Evolutionary conservation across 1,139 yeast genomes (phyloP), one percentile per base, ranked within the genome.

Genomic region (Meyerozyma carpophila): DNA sequence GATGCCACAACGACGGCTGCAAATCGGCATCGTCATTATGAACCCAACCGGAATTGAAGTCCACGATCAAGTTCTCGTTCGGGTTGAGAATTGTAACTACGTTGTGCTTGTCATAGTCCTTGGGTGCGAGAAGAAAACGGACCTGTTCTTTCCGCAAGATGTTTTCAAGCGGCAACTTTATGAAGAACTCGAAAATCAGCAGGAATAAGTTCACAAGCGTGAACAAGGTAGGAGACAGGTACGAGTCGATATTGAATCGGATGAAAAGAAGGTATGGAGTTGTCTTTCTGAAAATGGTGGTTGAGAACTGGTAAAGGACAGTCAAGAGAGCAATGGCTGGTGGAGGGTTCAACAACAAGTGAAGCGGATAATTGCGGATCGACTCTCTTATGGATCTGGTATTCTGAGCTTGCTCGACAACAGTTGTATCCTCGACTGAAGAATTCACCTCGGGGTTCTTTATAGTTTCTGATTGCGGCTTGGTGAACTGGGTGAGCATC

Each of bases 111-210:
- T 73, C 78, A 39, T 64, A 63, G 5, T 43, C 27, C 50, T 70
- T 70, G n/a, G 68, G 66, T 34, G 61, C 51, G 38, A 82, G 53
- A 48, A 89, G 68, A 59, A 80, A 83, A 44, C 79, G 68, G 9
- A 89, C 79, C 58, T 91, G 97, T 13, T 93, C 89, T 52, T 96
- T 82, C 46, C 95, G 75, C 48, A 88, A 73, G 43, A 93, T 64
- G 24, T 95, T 90, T 57, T 93, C 98, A 44, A 90, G 77, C 2
- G 98, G 98, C 48, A 93, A 70, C 59, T 83, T 82, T 47, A 90
- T 75, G 48, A 84, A 79, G 37, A 91, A 72, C 52, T 89, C 95
- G 53, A 78, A 50, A 13, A 84, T 61, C 43, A 84, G 77, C 32
- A 87, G 76, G 3, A 76, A 52, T 42, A 89, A 65, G 52, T 82